Evolutionary conservation across 768 basidiomycete genomes (phyloP).

Genomic region (Dioszegia hungarica): DNA sequence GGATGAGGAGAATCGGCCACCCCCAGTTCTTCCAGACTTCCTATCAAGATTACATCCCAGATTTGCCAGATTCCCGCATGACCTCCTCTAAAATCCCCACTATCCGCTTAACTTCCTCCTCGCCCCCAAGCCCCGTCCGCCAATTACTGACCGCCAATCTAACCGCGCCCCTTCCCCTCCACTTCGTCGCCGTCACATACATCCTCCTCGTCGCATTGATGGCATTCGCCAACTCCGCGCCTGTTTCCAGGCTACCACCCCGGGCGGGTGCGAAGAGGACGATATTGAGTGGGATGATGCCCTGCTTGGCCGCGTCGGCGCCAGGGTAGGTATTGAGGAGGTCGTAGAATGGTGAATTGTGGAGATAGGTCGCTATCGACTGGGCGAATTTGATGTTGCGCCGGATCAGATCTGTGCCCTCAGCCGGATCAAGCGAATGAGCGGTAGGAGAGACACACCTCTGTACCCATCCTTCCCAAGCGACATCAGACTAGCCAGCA

Average conservation of each 20-base stretch:
- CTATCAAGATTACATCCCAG: too few relatives aligned
- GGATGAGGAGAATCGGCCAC: too few relatives aligned
- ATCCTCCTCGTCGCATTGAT: slow-evolving; percentile 49
- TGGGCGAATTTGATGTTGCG: slow-evolving; percentile 51
- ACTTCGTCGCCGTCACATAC: slow-evolving; percentile 49
- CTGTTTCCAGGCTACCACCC: slow-evolving; percentile 16
- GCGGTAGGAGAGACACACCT: slow-evolving; percentile 18
- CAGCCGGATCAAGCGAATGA: neutral
- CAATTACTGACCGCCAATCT: slow-evolving; percentile 51
- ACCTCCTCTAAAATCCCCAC: slow-evolving; percentile 27
- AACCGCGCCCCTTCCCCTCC: slow-evolving; percentile 49
- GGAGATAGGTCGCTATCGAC: slow-evolving; percentile 44
- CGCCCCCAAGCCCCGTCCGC: slow-evolving; percentile 28
- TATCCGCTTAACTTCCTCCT: slow-evolving; percentile 16
- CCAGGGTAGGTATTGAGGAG: slow-evolving; percentile 31
- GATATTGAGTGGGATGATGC: slow-evolving; percentile 48
- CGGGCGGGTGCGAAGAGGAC: slow-evolving; percentile 48
- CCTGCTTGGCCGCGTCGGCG: neutral
- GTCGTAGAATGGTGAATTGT: slow-evolving; percentile 20
- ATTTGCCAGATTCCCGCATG: neutral
- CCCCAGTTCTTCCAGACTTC: too few relatives aligned
- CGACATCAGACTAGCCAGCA: slow-evolving; percentile 50
- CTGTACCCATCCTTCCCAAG: slow-evolving; percentile 51
- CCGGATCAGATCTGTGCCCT: slow-evolving; percentile 38
- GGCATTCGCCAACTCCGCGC: slow-evolving; percentile 28